Base-by-base conservation (phyloP, 495 filamentous ascomycete species). In the Aspergillus biplanus region DNA sequence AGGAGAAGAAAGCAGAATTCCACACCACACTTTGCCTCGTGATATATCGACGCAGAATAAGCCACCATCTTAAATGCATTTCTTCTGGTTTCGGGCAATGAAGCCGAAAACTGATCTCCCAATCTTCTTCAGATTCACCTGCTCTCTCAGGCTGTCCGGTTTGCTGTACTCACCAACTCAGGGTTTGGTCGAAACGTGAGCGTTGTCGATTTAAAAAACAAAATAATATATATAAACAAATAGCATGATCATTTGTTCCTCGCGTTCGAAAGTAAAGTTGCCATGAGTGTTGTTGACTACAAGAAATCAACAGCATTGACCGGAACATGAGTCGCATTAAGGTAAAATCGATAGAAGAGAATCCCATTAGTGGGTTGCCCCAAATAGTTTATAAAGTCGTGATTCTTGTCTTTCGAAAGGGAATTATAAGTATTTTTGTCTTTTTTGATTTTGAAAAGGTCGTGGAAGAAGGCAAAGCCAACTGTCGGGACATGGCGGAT, bases 311-410 rank as follows among this genome's bases (percentile, higher is more conserved):
- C 27, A 50, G 7, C n/a, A 50, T 31, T 50, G 21, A 27, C 47
- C 21, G 16, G 37, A 39, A 32, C 37, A 11, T 33, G 37, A 33
- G 27, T 37, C 33, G 35, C 18, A 50, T 46, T 59, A 63, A 61
- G 62, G 42, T 33, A 66, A 71, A 67, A 58, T 68, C 63, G 65
- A 59, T 60, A 62, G 69, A 65, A 70, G 52, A 65, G 62, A 73
- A 48, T 52, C 65, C 64, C 63, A 77, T 75, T 70, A 74, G 54
- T 64, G 72, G 73, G 75, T 69, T 68, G 73, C 68, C 70, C 75
- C 72, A 65, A 18, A 66, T 74, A 72, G 64, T 70, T 72, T 72
- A 71, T 70, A 71, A 69, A 64, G 61, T 63, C 62, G 66, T 71
- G 60, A 66, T 55, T 46, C 39, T 64, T 59, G 53, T 56, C 53